These are phyloP conservation scores for Rosellinia necatrix DNA, from an alignment of 2,329 filamentous ascomycete genomes.

Conservation along the genomic window DNA sequence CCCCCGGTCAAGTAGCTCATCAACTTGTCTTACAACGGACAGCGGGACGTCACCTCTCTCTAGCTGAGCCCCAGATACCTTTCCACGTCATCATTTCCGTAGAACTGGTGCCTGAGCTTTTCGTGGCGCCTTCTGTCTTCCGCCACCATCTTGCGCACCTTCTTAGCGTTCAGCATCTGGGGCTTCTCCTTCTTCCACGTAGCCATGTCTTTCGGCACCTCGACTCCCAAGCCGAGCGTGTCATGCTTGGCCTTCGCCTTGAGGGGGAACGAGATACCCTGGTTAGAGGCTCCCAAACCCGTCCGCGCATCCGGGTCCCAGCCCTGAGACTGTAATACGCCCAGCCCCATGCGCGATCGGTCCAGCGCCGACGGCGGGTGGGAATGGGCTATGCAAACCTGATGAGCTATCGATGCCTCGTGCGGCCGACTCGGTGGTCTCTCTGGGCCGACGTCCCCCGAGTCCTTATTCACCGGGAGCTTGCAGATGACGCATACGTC, in stretches of 20 bases:
- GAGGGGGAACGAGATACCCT: slow-evolving; percentile 77
- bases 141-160: slow-evolving; percentile 64
- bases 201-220: slow-evolving; percentile 47
- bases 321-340: slow-evolving; percentile 67
- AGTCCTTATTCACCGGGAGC: slow-evolving; percentile 52
- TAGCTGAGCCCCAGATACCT: slow-evolving; percentile 64
- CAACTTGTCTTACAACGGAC: slow-evolving; percentile 2
- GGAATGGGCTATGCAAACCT: slow-evolving; percentile 70
- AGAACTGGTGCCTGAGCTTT: slow-evolving; percentile 72
- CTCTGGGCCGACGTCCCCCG: slow-evolving; percentile 9
- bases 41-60: neutral
- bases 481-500: slow-evolving; percentile 61
- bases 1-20: neutral
- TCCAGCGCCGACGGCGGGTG: slow-evolving; percentile 75
- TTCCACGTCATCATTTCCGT: slow-evolving; percentile 74
- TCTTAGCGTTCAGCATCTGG: slow-evolving; percentile 69
- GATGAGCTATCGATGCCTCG: slow-evolving; percentile 70
- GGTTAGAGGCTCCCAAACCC: slow-evolving; percentile 72
- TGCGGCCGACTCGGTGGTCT: slow-evolving; percentile 45
- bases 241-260: slow-evolving; percentile 74
- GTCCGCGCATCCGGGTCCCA: slow-evolving; percentile 75
- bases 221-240: slow-evolving; percentile 72
- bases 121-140: slow-evolving; percentile 67
- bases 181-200: slow-evolving; percentile 47
- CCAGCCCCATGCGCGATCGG: slow-evolving; percentile 70